Evolutionary conservation across 305 asterid genomes (phyloP), one percentile per base, ranked within the genome.

Genomic region (Rubia tinctorum): DNA sequence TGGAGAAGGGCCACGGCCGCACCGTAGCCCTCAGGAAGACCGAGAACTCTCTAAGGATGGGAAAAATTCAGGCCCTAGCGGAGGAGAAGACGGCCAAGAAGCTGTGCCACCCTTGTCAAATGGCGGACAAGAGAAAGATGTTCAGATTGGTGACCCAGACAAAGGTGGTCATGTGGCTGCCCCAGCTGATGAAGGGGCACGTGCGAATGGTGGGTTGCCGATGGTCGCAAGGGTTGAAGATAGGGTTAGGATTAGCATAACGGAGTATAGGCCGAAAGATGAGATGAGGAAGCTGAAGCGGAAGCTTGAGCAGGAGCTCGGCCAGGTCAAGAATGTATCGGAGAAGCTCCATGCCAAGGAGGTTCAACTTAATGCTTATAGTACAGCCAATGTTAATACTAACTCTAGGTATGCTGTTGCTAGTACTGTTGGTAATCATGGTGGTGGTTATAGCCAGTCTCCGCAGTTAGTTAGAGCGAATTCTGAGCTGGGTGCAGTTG

Each of bases 301-400:
- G 80, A 82, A 78, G 80, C 80, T 93, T 44, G 88, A 84, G 83
- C 68, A 47, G 11, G 90, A 91, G 75, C 93, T 89, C 43, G 91
- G 80, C 75, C 88, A 75, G 80, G 89, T 93, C 76, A 84, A 91
- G 85, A 77, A 71, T 76, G 45, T 80, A 73, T 53, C 68, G 71
- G 71, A 73, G 74, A 84, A 80, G 88, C 76, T 91, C 20, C 88
- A 88, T 62, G 80, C 87, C n/a, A 91, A 84, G 81, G 93, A 89
- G 84, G 80, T 72, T 76, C 92, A 84, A 76, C 79, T 88, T 64
- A 74, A 85, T 73, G 76, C 88, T 17, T 77, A 78, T 75, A 76
- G 75, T 55, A 44, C 64, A 47, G 71, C 65, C 34, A 72, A 40
- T 65, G 44, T 72, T 37, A 40, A 25, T 42, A 53, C 64, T 74